These are phyloP conservation scores for Aegilops longissima DNA, from an alignment of 176 grass and related monocot genomes.

Conservation along the genomic window DNA sequence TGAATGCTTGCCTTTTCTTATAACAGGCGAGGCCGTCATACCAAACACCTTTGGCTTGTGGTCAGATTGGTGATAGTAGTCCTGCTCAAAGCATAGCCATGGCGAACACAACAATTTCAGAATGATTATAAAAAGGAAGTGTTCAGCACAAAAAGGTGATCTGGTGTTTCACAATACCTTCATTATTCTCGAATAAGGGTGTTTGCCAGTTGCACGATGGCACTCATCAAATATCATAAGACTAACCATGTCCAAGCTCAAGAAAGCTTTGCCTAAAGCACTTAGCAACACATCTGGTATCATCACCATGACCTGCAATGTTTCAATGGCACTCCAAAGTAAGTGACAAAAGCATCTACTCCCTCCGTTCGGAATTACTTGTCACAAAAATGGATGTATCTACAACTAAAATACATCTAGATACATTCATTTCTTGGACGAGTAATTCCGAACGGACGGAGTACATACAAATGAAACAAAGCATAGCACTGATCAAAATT, in stretches of 20 bases:
- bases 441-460: too few species aligned
- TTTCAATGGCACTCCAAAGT: conserved; percentile 10
- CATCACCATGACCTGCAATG: conserved; percentile 88
- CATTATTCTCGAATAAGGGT: conserved; percentile 90
- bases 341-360: conserved; percentile 12
- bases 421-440: too few species aligned
- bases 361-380: too few species aligned
- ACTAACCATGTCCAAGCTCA: conserved; percentile 59
- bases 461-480: conserved; percentile 17
- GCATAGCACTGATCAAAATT: neutral
- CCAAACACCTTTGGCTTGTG: conserved; percentile 70
- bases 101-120: conserved; percentile 25
- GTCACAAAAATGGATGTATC: too few species aligned
- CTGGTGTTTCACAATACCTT: conserved; percentile 57
- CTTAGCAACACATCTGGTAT: conserved; percentile 81
- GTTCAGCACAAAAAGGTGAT: conserved; percentile 6
- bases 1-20: conserved; percentile 67
- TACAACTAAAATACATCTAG: too few species aligned
- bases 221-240: conserved; percentile 92
- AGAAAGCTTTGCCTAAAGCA: conserved; percentile 77
- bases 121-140: conserved; percentile 3
- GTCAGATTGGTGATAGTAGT: conserved; percentile 75
- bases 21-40: conserved; percentile 85
- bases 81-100: conserved; percentile 45
- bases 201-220: conserved; percentile 78